Evolutionary conservation across 176 grass and related monocot genomes (phyloP), one percentile per base, ranked within the genome.

Genomic region (Coix lacrymajobi): DNA sequence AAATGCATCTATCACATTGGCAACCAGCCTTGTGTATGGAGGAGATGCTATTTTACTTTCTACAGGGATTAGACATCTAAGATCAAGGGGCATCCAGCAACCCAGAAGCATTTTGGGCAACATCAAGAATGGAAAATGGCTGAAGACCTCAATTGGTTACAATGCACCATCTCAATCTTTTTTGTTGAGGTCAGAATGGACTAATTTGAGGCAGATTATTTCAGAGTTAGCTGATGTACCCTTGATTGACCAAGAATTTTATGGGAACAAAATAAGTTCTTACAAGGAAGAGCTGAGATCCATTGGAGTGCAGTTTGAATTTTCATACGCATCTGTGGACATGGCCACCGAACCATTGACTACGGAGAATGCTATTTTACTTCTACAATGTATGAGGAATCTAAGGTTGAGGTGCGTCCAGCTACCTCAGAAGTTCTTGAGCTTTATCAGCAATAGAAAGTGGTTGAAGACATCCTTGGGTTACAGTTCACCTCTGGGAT

Each of bases 381-480:
- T 76, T 60, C 73, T 76, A 16, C 22, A 76, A 38, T 76, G 34
- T 34, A 76, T 76, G 15, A 39, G 33, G 43, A 58, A 76, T 58
- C 11, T 60, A 58, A 85, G 37, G 22, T 84, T 17, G 3, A 76
- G 44, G 14, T 41, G 28, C 40, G 22, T 30, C n/a, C 24, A 7
- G 43, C 37, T 76, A 5, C 84, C 79, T 17, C 49, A 14, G 12
- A 73, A 62, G 12, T 87, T 87, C 22, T 60, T 73, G 49, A 79
- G 34, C 16, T 86, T 81, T 79, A n/a, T 90, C 48, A 63, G 26
- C 14, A 62, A 62, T 37, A 73, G 52, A 20, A 90, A 60, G 19
- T 90, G 88, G 84, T 39, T 90, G 26, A 90, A 90, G 64, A 74
- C 83, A 31, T 73, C 81, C 16, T 33, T 46, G 10, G 74, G 79